Evolutionary conservation across 306 rosid genomes (phyloP), one percentile per base, ranked within the genome.

Genomic region (Psophocarpus tetragonolobus): DNA sequence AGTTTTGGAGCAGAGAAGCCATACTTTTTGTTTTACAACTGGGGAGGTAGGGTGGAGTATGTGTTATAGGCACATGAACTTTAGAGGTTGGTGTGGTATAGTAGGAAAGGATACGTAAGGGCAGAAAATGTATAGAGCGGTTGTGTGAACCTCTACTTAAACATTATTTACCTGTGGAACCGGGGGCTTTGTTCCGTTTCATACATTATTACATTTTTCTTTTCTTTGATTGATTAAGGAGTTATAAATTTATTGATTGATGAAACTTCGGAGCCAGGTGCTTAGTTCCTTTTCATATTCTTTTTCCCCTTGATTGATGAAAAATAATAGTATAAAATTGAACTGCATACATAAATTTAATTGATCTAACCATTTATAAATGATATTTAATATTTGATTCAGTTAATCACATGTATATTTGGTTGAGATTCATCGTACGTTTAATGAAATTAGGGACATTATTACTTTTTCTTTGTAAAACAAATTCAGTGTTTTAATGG

Each of bases 71-170:
- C 63, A 54, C 38, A 61, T 32, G 75, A 45, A 79, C 53, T 58
- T 67, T 62, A 64, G 71, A 51, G 45, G 66, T 57, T 76, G 74
- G 56, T 45, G 71, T 47, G 85, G 29, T 82, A 79, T 68, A 78
- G 79, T 79, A 74, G 82, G 63, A 80, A 72, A 82, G 58, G 57
- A 79, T 71, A 72, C 76, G 65, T 38, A 33, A 76, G 76, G 72
- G 36, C 73, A 51, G 68, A 86, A 71, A 61, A 70, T 85, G 86
- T 91, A 84, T 82, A 88, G 91, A 67, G 85, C 74, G 30, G 27
- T 56, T 58, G 80, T 48, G 67, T 71, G 81, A 45, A 82, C 82
- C 66, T 79, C 29, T 57, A 12, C 66, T 64, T 7, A 32, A 57
- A 32, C 56, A 54, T 58, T 68, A 53, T 73, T 74, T 85, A 41